Evolutionary conservation across 257 asterid genomes (phyloP).

Genomic region (Fraxinus quadrangulata): DNA sequence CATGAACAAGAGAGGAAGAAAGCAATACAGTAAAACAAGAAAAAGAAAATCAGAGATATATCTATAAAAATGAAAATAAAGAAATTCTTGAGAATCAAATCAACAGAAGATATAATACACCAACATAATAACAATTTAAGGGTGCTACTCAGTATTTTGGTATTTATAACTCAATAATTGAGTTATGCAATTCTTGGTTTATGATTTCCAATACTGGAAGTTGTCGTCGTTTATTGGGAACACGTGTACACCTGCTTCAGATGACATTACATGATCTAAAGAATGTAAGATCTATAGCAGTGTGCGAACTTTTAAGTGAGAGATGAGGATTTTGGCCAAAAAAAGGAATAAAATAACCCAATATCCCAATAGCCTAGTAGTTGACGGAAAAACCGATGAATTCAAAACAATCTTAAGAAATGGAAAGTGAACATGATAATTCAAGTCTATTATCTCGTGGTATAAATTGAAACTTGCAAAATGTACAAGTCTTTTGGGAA

Average conservation of each 20-base stretch:
- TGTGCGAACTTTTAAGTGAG: neutral
- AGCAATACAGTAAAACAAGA: neutral
- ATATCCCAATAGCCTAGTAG: neutral
- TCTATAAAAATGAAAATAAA: neutral
- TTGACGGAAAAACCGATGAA: neutral
- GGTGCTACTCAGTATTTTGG: neutral
- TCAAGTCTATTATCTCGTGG: neutral
- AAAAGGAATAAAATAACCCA: neutral
- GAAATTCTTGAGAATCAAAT: neutral
- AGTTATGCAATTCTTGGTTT: neutral
- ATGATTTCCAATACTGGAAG: neutral
- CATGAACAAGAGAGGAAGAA: neutral
- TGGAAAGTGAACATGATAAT: neutral
- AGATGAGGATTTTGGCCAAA: neutral
- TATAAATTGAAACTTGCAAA: neutral
- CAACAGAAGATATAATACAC: neutral
- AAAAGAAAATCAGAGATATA: constrained; percentile 16
- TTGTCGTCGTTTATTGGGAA: neutral
- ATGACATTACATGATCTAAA: neutral
- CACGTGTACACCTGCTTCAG: neutral
- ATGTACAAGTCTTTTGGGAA: neutral
- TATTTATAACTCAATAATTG: neutral
- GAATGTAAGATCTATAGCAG: neutral
- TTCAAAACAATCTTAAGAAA: constrained; percentile 3
- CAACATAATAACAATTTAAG: constrained; percentile 1